A percentile compares a stretch with the other conserved stretches of the same genome.
Conservation (phyloP, 306 rosid species). For the Astragalus glycyphyllos region DNA sequence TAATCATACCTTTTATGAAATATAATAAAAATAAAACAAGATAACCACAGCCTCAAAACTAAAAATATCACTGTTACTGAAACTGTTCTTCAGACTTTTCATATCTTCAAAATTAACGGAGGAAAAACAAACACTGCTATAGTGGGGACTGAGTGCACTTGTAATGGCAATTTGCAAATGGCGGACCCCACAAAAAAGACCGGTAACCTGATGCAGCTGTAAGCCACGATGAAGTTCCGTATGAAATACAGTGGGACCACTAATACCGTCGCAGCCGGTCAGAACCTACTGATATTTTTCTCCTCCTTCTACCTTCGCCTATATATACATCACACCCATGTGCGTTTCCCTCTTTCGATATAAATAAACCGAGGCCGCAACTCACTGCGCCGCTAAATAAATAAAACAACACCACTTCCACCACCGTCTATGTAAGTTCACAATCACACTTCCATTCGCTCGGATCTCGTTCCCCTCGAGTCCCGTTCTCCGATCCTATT, state of each 20-base stretch:
- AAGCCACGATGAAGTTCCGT: slow-evolving; percentile 26
- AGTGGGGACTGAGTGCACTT: background rate
- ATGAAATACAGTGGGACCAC: background rate
- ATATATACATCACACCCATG: slow-evolving; percentile 31
- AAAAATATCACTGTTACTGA: too few species aligned
- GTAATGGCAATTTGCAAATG: background rate
- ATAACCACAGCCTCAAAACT: too few species aligned
- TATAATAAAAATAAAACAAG: too few species aligned
- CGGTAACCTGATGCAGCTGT: slow-evolving; percentile 38
- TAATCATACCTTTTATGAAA: too few species aligned
- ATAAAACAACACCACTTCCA: background rate
- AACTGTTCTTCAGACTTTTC: too few species aligned
- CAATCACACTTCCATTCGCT: slow-evolving; percentile 19
- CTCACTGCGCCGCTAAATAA: background rate
- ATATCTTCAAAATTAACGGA: background rate
- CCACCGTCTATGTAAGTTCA: slow-evolving; percentile 13
- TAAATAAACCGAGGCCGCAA: slow-evolving; percentile 39
- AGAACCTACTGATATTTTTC: slow-evolving; percentile 38
- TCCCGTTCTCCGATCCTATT: slow-evolving; percentile 41
- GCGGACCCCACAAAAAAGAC: background rate
- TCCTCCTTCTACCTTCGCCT: background rate
- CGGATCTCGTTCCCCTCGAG: slow-evolving; percentile 37
- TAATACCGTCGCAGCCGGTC: slow-evolving; percentile 40
- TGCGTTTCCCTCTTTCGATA: background rate
- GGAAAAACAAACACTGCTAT: background rate